Conservation (phyloP, 2,329 filamentous ascomycete species). For the Penicillium griseofulvum region DNA sequence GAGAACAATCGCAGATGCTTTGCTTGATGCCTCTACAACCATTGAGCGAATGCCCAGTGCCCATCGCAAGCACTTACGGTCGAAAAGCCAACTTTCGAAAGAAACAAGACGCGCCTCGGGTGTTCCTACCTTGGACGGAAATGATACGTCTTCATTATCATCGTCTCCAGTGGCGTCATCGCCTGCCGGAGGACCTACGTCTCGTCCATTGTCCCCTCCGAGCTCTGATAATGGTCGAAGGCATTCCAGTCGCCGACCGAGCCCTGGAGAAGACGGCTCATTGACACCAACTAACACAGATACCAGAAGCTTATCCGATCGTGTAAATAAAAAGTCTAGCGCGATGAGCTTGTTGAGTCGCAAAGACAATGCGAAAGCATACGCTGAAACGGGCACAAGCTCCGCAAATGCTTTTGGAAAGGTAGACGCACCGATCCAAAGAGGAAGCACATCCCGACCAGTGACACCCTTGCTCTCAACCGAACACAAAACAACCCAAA, state of each 20-base stretch:
- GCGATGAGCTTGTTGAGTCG: conserved; percentile 61
- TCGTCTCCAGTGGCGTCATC: conserved; percentile 40
- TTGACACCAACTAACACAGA: conserved; percentile 32
- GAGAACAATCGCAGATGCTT: conserved; percentile 83
- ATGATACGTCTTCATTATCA: conserved; percentile 29
- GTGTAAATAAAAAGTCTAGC: conserved; percentile 48
- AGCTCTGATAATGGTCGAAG: conserved; percentile 35
- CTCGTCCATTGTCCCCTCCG: conserved; percentile 35
- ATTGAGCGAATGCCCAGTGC: conserved; percentile 65
- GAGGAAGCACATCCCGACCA: conserved; percentile 31
- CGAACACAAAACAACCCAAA: conserved; percentile 27
- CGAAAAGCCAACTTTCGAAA: conserved; percentile 42
- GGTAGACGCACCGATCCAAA: conserved; percentile 55
- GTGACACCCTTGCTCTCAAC: conserved; percentile 39
- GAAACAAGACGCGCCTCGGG: conserved; percentile 16
- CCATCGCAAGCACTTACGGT: conserved; percentile 40
- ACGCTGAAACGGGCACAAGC: conserved; percentile 63
- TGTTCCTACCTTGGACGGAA: conserved; percentile 3
- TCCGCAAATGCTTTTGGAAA: conserved; percentile 64
- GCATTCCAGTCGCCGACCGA: conserved; percentile 26
- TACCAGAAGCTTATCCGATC: conserved; percentile 28
- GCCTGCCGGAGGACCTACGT: conserved; percentile 30
- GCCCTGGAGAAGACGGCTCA: conserved; percentile 30
- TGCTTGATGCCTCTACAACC: conserved; percentile 86
- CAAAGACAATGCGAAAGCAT: conserved; percentile 58